A percentile compares a stretch with the other conserved stretches of the same genome.
Conservation (phyloP, 148 eudicot genomes). For the Linanthus parryae region DNA sequence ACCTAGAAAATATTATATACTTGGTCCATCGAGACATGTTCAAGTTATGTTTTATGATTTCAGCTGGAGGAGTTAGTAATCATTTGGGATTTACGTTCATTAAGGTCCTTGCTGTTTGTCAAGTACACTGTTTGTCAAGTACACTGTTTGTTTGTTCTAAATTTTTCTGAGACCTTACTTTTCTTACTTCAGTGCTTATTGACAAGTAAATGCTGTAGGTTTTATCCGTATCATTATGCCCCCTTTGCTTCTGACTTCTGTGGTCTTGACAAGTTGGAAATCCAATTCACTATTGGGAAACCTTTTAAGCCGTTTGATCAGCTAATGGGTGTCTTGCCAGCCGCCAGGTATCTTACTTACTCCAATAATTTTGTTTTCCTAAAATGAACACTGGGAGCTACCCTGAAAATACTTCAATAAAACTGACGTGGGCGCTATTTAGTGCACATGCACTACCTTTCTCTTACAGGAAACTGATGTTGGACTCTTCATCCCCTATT, state of each 20-base stretch:
- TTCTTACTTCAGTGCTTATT: neutral
- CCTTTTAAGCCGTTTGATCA: constrained; percentile 42
- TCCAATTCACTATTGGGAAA: constrained; percentile 19
- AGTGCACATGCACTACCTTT: constrained; percentile 38
- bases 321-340: constrained; percentile 37
- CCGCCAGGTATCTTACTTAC: constrained; percentile 26
- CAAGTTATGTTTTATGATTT: too few relatives aligned
- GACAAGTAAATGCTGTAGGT: constrained; percentile 15
- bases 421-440: constrained; percentile 4
- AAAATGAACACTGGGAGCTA: neutral
- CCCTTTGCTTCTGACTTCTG: constrained; percentile 33
- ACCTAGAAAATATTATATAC: too few relatives aligned
- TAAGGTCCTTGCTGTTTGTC: too few relatives aligned
- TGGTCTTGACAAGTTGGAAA: constrained; percentile 15
- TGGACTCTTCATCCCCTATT: constrained; percentile 26
- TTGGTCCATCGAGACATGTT: too few relatives aligned
- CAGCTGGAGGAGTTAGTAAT: too few relatives aligned
- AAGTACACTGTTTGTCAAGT: too few relatives aligned
- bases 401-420: too few relatives aligned
- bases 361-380: neutral
- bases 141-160: too few relatives aligned
- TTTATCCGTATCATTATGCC: constrained; percentile 32
- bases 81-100: too few relatives aligned
- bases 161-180: too few relatives aligned
- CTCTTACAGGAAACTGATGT: constrained; percentile 29